phyloP scores from a whole-genome alignment of 139 green algal species.

The Tetradesmus obliquus region DNA sequence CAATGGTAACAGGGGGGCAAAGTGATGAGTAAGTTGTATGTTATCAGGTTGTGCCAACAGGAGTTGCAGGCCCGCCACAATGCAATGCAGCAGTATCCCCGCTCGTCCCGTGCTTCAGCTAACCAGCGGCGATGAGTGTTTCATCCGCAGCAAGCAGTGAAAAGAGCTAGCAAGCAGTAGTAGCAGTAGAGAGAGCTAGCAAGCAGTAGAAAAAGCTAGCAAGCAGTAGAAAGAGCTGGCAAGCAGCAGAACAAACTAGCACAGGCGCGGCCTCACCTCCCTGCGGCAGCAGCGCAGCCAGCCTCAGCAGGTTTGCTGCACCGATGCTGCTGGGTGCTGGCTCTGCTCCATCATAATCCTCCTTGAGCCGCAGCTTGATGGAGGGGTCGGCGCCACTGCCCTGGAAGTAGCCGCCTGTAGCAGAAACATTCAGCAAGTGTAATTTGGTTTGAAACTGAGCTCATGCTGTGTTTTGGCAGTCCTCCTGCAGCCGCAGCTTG shows the following conservation, averaged over 20 bases:
- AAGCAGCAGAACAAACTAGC: not conserved
- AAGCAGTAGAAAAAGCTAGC: not conserved
- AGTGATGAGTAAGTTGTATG: no score
- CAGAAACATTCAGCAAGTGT: not conserved
- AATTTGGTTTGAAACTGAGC: not conserved
- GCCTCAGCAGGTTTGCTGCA: constrained; percentile 73
- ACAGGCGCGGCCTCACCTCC: not conserved
- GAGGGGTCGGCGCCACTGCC: constrained; percentile 64
- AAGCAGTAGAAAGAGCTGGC: not conserved
- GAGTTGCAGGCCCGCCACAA: no score
- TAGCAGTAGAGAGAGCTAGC: not conserved
- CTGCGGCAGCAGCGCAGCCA: constrained; percentile 65
- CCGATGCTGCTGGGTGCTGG: constrained; percentile 82
- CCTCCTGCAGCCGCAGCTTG: constrained; percentile 59
- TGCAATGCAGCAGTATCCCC: no score
- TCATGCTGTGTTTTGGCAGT: not conserved
- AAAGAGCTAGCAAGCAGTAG: not conserved
- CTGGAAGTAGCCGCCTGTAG: constrained; percentile 75
- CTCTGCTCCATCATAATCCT: constrained; percentile 93
- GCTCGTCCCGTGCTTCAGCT: no score
- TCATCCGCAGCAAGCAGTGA: not conserved
- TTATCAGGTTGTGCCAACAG: no score
- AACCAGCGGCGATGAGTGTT: no score
- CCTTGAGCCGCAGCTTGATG: constrained; percentile 69
- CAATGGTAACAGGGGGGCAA: not conserved